phyloP scores from a whole-genome alignment of 2,329 filamentous ascomycete genomes.

The Calonectria honghensis region DNA sequence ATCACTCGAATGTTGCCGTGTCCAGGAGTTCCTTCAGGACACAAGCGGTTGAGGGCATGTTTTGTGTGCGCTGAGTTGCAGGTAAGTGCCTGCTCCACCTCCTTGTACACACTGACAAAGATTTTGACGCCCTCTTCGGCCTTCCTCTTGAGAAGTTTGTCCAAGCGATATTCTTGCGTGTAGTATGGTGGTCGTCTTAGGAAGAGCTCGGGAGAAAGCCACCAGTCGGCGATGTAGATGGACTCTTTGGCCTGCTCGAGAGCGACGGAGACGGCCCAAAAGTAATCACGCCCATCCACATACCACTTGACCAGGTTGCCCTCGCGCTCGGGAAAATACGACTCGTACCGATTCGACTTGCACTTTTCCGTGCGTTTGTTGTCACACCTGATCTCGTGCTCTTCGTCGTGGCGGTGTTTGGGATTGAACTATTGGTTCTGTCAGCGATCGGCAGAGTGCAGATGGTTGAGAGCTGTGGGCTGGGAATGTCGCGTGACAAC shows the following conservation, averaged over 20 bases:
- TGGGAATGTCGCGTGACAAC: background rate
- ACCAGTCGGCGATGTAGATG: constrained; percentile 98
- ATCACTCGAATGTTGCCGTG: constrained; percentile 92
- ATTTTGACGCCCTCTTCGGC: constrained; percentile 97
- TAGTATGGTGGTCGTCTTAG: constrained; percentile 87
- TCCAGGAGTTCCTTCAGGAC: constrained; percentile 87
- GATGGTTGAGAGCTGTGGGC: background rate
- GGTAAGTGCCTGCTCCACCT: constrained; percentile 86
- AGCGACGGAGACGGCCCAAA: constrained; percentile 92
- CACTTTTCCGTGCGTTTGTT: constrained; percentile 83
- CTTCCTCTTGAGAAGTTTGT: constrained; percentile 89
- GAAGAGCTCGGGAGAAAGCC: constrained; percentile 93
- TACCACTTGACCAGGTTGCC: constrained; percentile 97
- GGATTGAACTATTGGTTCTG: constrained; percentile 79
- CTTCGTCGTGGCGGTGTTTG: constrained; percentile 95
- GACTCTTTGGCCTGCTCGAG: constrained; percentile 93
- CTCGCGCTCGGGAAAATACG: constrained; percentile 90
- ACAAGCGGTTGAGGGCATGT: constrained; percentile 85
- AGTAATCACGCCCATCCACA: constrained; percentile 95
- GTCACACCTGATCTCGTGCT: constrained; percentile 90
- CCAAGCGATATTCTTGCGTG: constrained; percentile 90
- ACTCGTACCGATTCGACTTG: constrained; percentile 88
- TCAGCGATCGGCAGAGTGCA: background rate
- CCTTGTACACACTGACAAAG: constrained; percentile 93
- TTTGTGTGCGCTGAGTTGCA: constrained; percentile 97